These are phyloP conservation scores for Sclerotinia minor DNA, from an alignment of 2,329 filamentous ascomycete species.

Conservation along the genomic window DNA sequence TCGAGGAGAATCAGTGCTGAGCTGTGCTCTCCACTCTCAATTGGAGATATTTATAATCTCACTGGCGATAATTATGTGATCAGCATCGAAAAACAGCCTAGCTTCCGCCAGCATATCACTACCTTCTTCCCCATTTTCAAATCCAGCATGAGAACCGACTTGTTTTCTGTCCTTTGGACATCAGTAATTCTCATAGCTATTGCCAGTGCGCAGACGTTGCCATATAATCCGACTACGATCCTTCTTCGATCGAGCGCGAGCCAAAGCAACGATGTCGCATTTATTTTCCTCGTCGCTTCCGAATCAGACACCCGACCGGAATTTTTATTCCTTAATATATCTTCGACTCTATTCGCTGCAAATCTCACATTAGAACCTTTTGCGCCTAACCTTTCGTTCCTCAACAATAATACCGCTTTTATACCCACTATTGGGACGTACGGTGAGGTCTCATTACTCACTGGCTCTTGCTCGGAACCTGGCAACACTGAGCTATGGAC, in stretches of 20 bases:
- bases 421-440: constrained; percentile 65
- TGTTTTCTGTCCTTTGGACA: constrained; percentile 31
- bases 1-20: constrained; percentile 24
- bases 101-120: constrained; percentile 18
- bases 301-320: constrained; percentile 42
- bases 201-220: constrained; percentile 51
- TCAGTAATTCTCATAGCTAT: constrained; percentile 25
- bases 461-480: constrained; percentile 66
- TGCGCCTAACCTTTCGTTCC: constrained; percentile 62
- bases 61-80: constrained; percentile 31
- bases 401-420: constrained; percentile 59
- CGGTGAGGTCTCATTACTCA: constrained; percentile 71
- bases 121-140: constrained; percentile 23
- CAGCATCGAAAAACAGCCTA: constrained; percentile 26
- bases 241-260: constrained; percentile 56
- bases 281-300: constrained; percentile 61
- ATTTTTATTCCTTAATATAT: constrained; percentile 67
- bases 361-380: constrained; percentile 51
- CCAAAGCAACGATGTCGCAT: constrained; percentile 56
- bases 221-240: constrained; percentile 76
- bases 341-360: constrained; percentile 53
- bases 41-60: not conserved
- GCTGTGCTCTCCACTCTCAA: constrained; percentile 29
- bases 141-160: constrained; percentile 34
- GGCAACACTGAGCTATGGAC: constrained; percentile 64